Evolutionary conservation across 2,329 filamentous ascomycete species (phyloP).

Genomic region (Pseudodiploospora longispora): DNA sequence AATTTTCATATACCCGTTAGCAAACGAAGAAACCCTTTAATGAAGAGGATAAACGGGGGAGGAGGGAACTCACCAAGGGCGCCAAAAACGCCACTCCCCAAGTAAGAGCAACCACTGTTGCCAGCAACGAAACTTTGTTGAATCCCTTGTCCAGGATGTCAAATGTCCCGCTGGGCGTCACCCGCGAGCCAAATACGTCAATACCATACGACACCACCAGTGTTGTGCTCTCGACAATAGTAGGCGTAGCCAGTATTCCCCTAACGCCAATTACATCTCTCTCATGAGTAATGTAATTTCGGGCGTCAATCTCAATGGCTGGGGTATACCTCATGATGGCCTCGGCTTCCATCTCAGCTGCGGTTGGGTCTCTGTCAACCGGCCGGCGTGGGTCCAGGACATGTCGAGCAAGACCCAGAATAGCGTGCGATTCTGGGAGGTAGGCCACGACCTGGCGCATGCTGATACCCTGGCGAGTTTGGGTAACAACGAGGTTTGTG

Average conservation of each 20-base stretch:
- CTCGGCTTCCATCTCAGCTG: constrained; percentile 69
- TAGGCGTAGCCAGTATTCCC: constrained; percentile 65
- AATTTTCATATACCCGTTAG: constrained; percentile 22
- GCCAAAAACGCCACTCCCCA: constrained; percentile 69
- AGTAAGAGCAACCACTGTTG: constrained; percentile 73
- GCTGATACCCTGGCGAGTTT: constrained; percentile 87
- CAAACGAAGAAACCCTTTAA: not conserved
- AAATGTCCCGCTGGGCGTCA: constrained; percentile 83
- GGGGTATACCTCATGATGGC: constrained; percentile 71
- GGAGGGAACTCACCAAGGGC: constrained; percentile 64
- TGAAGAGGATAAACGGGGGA: not conserved
- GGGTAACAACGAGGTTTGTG: constrained; percentile 70
- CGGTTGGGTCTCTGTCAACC: constrained; percentile 72
- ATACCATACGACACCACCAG: constrained; percentile 81
- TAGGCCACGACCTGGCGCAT: constrained; percentile 74
- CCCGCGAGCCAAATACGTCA: constrained; percentile 80
- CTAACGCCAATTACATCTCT: constrained; percentile 72
- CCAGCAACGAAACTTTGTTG: constrained; percentile 77
- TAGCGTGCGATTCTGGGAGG: constrained; percentile 61
- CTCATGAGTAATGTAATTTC: constrained; percentile 70
- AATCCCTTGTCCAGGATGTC: constrained; percentile 91
- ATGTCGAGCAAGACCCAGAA: constrained; percentile 71
- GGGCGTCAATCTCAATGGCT: constrained; percentile 73
- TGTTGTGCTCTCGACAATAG: constrained; percentile 84
- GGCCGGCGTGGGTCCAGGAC: constrained; percentile 81